Evolutionary conservation across 257 asterid genomes (phyloP).

Genomic region (Solanum peruvianum): DNA sequence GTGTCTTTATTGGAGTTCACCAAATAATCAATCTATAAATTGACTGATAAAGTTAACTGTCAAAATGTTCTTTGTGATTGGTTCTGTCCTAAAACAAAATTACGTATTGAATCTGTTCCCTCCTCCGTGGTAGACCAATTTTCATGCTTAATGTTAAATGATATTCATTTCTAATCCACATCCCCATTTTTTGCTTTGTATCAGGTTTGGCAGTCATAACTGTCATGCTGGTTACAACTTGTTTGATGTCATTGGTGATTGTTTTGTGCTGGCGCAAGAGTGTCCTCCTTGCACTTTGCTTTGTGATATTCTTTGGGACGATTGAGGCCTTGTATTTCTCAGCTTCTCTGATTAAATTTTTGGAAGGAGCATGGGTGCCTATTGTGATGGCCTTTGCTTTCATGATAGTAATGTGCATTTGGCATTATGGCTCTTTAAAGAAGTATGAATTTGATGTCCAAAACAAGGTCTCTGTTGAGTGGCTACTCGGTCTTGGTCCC

Average conservation of each 20-base stretch:
- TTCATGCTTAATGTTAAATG: background rate
- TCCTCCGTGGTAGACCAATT: background rate
- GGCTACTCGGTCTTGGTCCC: conserved; percentile 72
- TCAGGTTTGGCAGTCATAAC: conserved; percentile 92
- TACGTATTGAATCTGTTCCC: background rate
- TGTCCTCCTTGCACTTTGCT: conserved; percentile 48
- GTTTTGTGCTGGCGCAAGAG: conserved; percentile 77
- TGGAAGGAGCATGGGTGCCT: background rate
- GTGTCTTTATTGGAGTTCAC: background rate
- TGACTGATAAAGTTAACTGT: background rate
- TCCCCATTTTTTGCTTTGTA: background rate
- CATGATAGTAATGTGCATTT: conserved; percentile 68
- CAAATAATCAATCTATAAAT: background rate
- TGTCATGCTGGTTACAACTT: conserved; percentile 92
- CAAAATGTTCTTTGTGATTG: background rate
- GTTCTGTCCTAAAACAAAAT: background rate
- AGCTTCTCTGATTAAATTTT: background rate
- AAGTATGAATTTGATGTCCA: conserved; percentile 81
- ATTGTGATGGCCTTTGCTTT: conserved; percentile 45
- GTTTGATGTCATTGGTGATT: conserved; percentile 86
- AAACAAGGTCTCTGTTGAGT: conserved; percentile 79
- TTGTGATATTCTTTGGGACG: conserved; percentile 38
- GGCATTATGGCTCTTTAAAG: conserved; percentile 83
- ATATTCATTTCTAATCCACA: background rate
- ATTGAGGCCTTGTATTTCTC: background rate